Percentiles rank a stretch among this genome's conserved stretches.
phyloP scores from a whole-genome alignment of 2,329 filamentous ascomycete species.

The Metarhizium robertsii region DNA sequence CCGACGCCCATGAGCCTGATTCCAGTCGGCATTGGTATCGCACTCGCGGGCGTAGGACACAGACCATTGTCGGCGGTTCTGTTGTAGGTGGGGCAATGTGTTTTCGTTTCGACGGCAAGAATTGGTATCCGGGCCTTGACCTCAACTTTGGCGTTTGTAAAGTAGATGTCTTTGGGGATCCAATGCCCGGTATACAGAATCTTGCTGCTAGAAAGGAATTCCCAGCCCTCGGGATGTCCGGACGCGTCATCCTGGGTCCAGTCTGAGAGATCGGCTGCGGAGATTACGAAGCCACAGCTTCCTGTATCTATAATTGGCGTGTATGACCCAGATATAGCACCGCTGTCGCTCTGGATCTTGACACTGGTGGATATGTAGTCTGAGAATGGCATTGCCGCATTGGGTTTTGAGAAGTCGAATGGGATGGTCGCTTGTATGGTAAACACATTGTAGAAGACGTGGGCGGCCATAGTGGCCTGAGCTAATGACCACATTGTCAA shows the following conservation, averaged over 20 bases:
- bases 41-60: background rate
- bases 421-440: background rate
- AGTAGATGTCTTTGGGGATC: background rate
- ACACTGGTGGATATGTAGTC: background rate
- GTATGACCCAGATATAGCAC: background rate
- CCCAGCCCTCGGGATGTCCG: constrained; percentile 1
- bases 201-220: constrained; percentile 5
- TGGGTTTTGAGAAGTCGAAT: background rate
- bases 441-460: background rate
- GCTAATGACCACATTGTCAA: background rate
- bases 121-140: constrained; percentile 1
- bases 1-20: constrained; percentile 3
- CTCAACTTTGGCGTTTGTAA: background rate
- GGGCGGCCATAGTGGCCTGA: background rate
- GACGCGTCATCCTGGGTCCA: background rate
- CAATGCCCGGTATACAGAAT: constrained; percentile 4
- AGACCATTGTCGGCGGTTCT: background rate
- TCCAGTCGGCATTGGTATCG: background rate
- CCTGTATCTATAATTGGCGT: constrained; percentile 4
- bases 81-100: constrained; percentile 2
- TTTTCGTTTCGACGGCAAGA: background rate
- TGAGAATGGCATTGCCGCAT: constrained; percentile 1
- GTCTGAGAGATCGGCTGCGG: background rate
- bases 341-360: background rate
- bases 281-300: constrained; percentile 4